phyloP scores from a whole-genome alignment of 139 green algal species.

The Pleodorina starrii region DNA sequence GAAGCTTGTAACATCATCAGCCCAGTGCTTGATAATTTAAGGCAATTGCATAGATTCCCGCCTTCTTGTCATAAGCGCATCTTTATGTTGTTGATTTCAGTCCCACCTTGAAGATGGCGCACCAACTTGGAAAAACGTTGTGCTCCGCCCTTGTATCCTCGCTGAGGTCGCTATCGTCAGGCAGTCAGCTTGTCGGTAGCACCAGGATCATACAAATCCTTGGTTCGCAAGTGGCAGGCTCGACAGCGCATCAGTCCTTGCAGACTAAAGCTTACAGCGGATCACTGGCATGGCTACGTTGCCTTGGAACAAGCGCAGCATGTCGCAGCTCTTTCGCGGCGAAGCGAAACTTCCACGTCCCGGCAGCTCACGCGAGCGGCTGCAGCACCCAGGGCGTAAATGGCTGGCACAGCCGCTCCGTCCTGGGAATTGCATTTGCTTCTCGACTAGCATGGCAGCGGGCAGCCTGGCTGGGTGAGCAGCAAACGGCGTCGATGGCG shows the following conservation, averaged over 20 bases:
- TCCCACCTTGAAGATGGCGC: neutral
- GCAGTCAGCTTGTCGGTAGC: neutral
- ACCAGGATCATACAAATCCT: neutral
- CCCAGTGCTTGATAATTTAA: too few species aligned
- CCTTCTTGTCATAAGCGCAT: too few species aligned
- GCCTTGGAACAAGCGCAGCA: neutral
- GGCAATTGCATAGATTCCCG: too few species aligned
- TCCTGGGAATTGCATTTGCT: too few species aligned
- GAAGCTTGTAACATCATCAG: too few species aligned
- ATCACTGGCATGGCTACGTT: neutral
- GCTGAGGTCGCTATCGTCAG: neutral
- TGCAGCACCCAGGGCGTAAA: too few species aligned
- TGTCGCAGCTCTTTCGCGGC: neutral
- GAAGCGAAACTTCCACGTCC: neutral
- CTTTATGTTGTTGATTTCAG: too few species aligned
- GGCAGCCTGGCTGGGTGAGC: neutral
- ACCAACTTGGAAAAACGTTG: neutral
- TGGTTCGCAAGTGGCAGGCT: neutral
- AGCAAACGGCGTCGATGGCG: constrained; percentile 19
- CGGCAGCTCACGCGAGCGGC: too few species aligned
- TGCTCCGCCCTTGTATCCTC: neutral
- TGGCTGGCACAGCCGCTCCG: too few species aligned
- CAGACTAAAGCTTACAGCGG: too few species aligned
- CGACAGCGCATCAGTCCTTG: too few species aligned
- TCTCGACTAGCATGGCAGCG: neutral